A percentile compares a stretch with the other conserved stretches of the same genome.
Evolutionary conservation across 164 flowering plant genomes (phyloP).

Genomic region (Chimonanthus praecox): DNA sequence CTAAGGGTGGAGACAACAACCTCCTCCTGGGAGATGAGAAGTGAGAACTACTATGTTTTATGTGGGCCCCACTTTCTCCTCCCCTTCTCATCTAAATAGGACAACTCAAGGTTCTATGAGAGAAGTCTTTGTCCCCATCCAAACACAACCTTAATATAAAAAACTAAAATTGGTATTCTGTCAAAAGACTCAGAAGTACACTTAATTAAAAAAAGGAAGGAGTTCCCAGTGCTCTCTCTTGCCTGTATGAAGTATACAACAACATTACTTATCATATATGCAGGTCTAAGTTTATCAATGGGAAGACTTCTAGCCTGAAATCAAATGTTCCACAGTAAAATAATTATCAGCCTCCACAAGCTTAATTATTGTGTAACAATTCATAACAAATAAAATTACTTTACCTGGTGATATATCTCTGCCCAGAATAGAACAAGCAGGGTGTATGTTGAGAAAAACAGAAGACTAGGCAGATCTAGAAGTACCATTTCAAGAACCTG

Average conservation of each 20-base stretch:
- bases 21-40: too few relatives aligned
- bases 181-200: not conserved
- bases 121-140: too few relatives aligned
- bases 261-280: conserved; percentile 57
- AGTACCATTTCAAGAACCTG: conserved; percentile 49
- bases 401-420: conserved; percentile 92
- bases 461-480: conserved; percentile 70
- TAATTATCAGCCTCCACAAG: not conserved
- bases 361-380: not conserved
- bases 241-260: conserved; percentile 63
- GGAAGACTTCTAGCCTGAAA: conserved; percentile 79
- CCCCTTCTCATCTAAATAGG: too few relatives aligned
- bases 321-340: not conserved
- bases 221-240: not conserved
- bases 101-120: too few relatives aligned
- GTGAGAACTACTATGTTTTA: too few relatives aligned
- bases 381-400: not conserved
- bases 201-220: not conserved
- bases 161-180: not conserved
- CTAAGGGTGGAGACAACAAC: too few relatives aligned
- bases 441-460: conserved; percentile 84
- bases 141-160: not conserved
- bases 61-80: too few relatives aligned
- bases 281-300: conserved; percentile 53
- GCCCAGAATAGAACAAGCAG: conserved; percentile 88